These are phyloP conservation scores for Pleurotus ostreatus DNA, from an alignment of 768 basidiomycete genomes.

Conservation along the genomic window DNA sequence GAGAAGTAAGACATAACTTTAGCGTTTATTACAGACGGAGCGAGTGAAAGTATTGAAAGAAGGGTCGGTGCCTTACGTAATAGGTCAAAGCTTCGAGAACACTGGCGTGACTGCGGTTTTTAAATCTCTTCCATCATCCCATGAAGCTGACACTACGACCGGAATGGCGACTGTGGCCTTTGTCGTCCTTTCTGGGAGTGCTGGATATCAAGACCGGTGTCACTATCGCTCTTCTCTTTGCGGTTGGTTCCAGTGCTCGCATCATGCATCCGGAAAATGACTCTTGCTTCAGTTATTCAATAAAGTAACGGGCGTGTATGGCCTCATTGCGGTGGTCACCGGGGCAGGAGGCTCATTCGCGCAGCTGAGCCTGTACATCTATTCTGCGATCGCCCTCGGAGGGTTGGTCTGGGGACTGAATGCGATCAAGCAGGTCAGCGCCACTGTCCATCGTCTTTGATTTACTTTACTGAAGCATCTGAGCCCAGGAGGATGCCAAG, in stretches of 20 bases:
- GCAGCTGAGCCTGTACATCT: constrained; percentile 90
- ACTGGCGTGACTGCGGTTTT: not conserved
- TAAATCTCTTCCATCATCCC: constrained; percentile 5
- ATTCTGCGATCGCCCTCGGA: constrained; percentile 80
- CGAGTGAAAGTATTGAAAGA: not conserved
- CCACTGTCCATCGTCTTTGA: not conserved
- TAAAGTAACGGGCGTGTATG: constrained; percentile 97
- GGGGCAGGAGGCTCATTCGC: constrained; percentile 92
- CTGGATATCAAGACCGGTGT: constrained; percentile 95
- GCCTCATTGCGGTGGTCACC: constrained; percentile 85
- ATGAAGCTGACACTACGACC: constrained; percentile 83
- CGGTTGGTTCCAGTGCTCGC: constrained; percentile 45
- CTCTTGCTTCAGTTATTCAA: constrained; percentile 64
- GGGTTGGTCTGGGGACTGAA: constrained; percentile 85
- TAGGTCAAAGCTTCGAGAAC: not conserved
- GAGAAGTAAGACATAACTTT: constrained; percentile 56
- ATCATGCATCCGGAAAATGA: no score
- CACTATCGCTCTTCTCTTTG: constrained; percentile 83
- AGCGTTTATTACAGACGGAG: no score
- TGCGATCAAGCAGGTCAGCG: constrained; percentile 77
- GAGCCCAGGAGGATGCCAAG: constrained; percentile 77
- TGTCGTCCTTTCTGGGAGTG: constrained; percentile 78
- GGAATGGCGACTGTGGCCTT: constrained; percentile 80
- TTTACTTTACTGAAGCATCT: constrained; percentile 12
- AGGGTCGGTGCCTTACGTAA: constrained; percentile 9